Evolutionary conservation across 2,329 filamentous ascomycete genomes (phyloP).

Genomic region (Emergomyces pasteurianus): DNA sequence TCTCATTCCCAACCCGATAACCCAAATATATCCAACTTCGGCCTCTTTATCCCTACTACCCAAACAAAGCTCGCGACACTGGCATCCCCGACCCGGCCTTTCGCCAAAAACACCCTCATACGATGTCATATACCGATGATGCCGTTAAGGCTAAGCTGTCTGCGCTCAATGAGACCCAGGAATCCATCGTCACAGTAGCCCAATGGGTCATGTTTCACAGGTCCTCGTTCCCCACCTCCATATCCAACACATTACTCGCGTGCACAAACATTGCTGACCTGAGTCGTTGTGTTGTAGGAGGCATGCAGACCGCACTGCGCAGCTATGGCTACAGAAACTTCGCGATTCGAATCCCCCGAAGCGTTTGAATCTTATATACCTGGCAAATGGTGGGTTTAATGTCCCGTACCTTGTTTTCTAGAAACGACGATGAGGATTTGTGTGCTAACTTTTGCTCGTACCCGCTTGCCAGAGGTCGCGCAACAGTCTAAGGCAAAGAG

Average conservation of each 20-base stretch:
- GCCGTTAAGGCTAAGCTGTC: slow-evolving; percentile 90
- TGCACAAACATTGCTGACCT: slow-evolving; percentile 9
- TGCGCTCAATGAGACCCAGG: slow-evolving; percentile 90
- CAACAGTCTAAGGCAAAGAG: slow-evolving; percentile 90
- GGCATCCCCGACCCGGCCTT: not conserved
- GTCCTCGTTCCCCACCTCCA: slow-evolving; percentile 37
- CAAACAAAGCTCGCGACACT: not conserved
- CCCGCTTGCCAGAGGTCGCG: slow-evolving; percentile 58
- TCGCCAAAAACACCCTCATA: slow-evolving; percentile 8
- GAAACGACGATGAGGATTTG: not conserved
- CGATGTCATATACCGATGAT: slow-evolving; percentile 92
- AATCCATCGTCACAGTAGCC: slow-evolving; percentile 88
- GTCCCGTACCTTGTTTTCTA: not conserved
- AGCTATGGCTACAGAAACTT: slow-evolving; percentile 81
- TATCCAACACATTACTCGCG: not conserved
- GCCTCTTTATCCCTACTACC: not conserved
- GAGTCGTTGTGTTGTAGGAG: slow-evolving; percentile 45
- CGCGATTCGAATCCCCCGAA: slow-evolving; percentile 80
- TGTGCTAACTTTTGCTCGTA: not conserved
- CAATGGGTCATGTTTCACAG: slow-evolving; percentile 99
- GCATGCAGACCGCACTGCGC: slow-evolving; percentile 81
- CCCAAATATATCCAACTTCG: not conserved
- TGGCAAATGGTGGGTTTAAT: slow-evolving; percentile 66
- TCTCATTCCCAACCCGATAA: not conserved
- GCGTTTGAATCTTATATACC: slow-evolving; percentile 80